Percentiles rank a stretch among this genome's conserved stretches.
Conservation (phyloP, 495 filamentous ascomycete species). For the Hamigera avellanea region DNA sequence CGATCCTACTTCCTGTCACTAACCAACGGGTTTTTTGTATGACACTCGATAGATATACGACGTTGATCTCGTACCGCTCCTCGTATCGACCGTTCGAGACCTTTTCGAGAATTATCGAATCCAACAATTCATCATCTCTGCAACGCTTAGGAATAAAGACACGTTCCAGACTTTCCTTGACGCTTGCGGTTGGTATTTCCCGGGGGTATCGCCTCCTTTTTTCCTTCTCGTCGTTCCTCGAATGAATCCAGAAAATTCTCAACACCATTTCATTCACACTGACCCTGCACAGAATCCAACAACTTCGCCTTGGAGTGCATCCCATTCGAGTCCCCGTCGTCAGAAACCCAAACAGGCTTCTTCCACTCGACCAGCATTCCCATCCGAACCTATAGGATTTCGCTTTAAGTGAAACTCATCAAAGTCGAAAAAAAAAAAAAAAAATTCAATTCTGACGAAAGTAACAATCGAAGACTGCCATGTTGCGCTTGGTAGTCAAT, state of each 20-base stretch:
- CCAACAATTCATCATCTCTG: conserved; percentile 42
- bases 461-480: too few relatives aligned
- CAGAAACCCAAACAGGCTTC: conserved; percentile 42
- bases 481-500: too few relatives aligned
- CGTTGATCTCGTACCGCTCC: conserved; percentile 38
- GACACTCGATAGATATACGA: conserved; percentile 71
- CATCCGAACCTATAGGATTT: conserved; percentile 33
- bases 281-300: conserved; percentile 13
- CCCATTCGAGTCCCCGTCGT: conserved; percentile 27
- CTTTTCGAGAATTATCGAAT: conserved; percentile 40
- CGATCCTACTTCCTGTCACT: conserved; percentile 2
- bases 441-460: too few relatives aligned
- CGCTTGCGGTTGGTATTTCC: conserved; percentile 41
- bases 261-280: background rate
- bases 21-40: background rate
- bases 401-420: background rate
- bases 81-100: conserved; percentile 43
- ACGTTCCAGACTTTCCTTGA: conserved; percentile 47
- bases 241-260: too few relatives aligned
- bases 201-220: background rate
- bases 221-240: too few relatives aligned
- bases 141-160: conserved; percentile 49
- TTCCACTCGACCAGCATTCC: conserved; percentile 43
- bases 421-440: too few relatives aligned
- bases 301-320: conserved; percentile 31